phyloP scores from a whole-genome alignment of 768 basidiomycete genomes.

The Panaeolus cyanescens region DNA sequence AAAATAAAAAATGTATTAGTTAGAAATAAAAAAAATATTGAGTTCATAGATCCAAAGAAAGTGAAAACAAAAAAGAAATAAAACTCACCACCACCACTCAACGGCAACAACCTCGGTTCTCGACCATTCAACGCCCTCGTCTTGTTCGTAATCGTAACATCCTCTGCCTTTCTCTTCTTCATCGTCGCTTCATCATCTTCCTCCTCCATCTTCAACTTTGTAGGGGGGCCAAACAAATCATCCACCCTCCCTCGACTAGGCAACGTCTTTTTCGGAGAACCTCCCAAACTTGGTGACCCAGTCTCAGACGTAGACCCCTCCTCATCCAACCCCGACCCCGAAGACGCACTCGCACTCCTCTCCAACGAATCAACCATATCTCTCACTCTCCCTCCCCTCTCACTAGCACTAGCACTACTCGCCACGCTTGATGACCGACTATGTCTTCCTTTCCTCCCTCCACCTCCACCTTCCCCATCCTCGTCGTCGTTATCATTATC shows the following conservation, averaged over 20 bases:
- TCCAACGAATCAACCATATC: slow-evolving; percentile 18
- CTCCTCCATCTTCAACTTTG: neutral
- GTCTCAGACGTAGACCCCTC: slow-evolving; percentile 11
- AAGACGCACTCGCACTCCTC: slow-evolving; percentile 2
- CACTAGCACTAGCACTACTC: slow-evolving; percentile 1
- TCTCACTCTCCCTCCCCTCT: slow-evolving; percentile 14
- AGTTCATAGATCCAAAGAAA: slow-evolving; percentile 2
- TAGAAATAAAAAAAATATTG: neutral
- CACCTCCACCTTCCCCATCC: neutral
- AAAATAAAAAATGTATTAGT: neutral
- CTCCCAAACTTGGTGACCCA: neutral
- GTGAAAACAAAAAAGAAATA: neutral
- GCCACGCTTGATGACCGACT: slow-evolving; percentile 10
- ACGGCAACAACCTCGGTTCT: slow-evolving; percentile 25
- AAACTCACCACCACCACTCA: slow-evolving; percentile 5
- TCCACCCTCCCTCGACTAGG: slow-evolving; percentile 18
- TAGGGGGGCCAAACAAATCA: slow-evolving; percentile 12
- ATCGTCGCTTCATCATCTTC: slow-evolving; percentile 1
- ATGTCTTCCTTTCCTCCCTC: neutral
- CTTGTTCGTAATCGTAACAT: slow-evolving; percentile 16
- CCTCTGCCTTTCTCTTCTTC: slow-evolving; percentile 14
- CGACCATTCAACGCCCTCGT: slow-evolving; percentile 15
- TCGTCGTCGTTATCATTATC: neutral
- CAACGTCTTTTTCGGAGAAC: slow-evolving; percentile 4
- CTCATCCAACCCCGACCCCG: slow-evolving; percentile 7